Evolutionary conservation across 2,329 filamentous ascomycete species (phyloP).

Genomic region (Ophiocordyceps australis): DNA sequence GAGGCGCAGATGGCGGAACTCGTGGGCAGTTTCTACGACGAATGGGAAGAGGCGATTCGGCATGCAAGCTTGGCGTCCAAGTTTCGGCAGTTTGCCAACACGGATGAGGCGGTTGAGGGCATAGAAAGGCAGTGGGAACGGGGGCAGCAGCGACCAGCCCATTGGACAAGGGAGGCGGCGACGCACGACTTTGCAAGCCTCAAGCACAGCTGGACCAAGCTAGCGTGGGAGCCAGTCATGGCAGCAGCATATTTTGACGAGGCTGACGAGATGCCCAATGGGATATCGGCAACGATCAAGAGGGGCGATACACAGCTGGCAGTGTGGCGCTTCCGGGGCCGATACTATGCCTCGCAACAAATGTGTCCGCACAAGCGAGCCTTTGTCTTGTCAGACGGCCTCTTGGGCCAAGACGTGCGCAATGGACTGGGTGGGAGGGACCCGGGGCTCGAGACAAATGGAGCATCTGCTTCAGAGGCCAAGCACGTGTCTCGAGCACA

Average conservation of each 20-base stretch:
- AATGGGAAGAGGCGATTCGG: slow-evolving; percentile 73
- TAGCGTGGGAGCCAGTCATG: slow-evolving; percentile 64
- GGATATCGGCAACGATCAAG: slow-evolving; percentile 62
- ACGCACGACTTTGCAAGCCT: slow-evolving; percentile 56
- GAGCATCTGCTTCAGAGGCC: not conserved
- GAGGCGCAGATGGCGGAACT: slow-evolving; percentile 80
- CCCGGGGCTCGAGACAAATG: too few species aligned
- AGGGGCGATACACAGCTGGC: slow-evolving; percentile 79
- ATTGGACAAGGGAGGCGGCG: slow-evolving; percentile 55
- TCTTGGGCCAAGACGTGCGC: slow-evolving; percentile 49
- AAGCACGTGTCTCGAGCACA: too few species aligned
- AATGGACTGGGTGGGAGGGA: too few species aligned
- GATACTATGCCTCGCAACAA: slow-evolving; percentile 74
- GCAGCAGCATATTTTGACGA: slow-evolving; percentile 49
- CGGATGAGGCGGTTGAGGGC: slow-evolving; percentile 46
- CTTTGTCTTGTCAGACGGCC: slow-evolving; percentile 73
- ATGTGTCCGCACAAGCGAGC: slow-evolving; percentile 91
- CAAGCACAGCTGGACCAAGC: slow-evolving; percentile 37
- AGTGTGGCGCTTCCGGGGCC: slow-evolving; percentile 65
- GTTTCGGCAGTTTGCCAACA: slow-evolving; percentile 78
- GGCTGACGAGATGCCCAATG: slow-evolving; percentile 45
- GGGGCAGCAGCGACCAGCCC: slow-evolving; percentile 53
- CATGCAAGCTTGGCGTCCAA: slow-evolving; percentile 46
- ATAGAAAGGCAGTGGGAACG: slow-evolving; percentile 58
- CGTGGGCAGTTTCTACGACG: slow-evolving; percentile 72